phyloP scores from a whole-genome alignment of 176 grass and related monocot genomes.

The Otatea glauca region DNA sequence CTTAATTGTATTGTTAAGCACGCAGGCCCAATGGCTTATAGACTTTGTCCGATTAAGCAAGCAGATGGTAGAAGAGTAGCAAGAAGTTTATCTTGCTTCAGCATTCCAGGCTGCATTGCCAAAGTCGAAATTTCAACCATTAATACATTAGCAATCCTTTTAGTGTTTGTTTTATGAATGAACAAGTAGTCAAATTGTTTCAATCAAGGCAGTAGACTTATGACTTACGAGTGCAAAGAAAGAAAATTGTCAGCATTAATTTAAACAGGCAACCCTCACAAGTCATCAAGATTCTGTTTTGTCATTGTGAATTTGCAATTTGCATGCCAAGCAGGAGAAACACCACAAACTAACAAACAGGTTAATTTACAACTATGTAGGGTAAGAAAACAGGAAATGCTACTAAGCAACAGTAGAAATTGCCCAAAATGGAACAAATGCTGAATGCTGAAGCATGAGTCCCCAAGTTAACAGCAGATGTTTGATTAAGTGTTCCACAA shows the following conservation, averaged over 20 bases:
- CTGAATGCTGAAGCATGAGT: slow-evolving; percentile 5
- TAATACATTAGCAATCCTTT: not conserved
- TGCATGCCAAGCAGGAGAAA: not conserved
- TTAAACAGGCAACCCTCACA: not conserved
- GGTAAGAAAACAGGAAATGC: not conserved
- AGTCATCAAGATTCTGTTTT: not conserved
- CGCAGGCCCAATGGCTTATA: not conserved
- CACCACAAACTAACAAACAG: not conserved
- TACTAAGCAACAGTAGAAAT: slow-evolving; percentile 34
- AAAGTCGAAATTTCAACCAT: slow-evolving; percentile 4
- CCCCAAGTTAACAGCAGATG: not conserved
- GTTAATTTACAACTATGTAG: not conserved
- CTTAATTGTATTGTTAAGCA: slow-evolving; percentile 10
- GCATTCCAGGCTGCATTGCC: not conserved
- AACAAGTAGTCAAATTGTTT: slow-evolving; percentile 10
- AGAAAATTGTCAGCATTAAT: slow-evolving; percentile 7
- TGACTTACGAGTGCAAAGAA: slow-evolving; percentile 1
- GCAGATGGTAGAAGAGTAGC: not conserved
- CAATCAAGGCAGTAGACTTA: not conserved
- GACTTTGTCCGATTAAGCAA: not conserved
- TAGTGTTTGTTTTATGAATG: not conserved
- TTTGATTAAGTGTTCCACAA: not conserved
- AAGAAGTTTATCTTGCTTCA: slow-evolving; percentile 20
- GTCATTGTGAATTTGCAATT: not conserved
- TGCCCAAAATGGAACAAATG: slow-evolving; percentile 7